These are phyloP conservation scores for Claviceps sorghi DNA, from an alignment of 2,329 filamentous ascomycete genomes.

Conservation along the genomic window DNA sequence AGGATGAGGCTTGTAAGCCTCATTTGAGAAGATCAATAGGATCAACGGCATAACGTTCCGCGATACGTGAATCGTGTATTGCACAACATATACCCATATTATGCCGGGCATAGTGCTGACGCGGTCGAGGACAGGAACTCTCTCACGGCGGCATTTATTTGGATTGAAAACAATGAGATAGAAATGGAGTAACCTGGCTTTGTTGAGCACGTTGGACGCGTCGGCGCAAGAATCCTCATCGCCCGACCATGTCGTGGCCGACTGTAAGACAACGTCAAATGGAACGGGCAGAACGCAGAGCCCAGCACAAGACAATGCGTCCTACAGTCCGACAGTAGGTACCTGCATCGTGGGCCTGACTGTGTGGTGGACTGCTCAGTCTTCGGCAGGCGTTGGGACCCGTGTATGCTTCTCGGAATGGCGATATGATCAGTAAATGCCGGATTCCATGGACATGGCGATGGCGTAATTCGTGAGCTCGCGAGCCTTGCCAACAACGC, in stretches of 20 bases:
- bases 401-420: neutral
- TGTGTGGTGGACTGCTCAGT: neutral
- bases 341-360: neutral
- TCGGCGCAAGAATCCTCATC: neutral
- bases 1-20: neutral
- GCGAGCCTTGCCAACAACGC: neutral
- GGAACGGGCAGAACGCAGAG: neutral
- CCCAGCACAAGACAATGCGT: neutral
- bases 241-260: neutral
- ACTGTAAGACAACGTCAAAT: neutral
- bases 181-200: neutral
- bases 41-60: neutral
- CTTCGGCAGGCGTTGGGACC: neutral
- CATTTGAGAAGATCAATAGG: neutral
- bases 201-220: neutral
- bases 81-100: neutral
- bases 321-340: neutral
- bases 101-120: neutral
- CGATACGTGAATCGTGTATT: neutral
- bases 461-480: neutral
- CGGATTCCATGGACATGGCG: neutral
- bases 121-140: neutral
- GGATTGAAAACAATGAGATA: neutral
- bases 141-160: neutral
- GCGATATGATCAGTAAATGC: neutral